Evolutionary conservation across 345 rosid species (phyloP), one percentile per base, ranked within the genome.

Genomic region (Crucihimalaya himalaica): DNA sequence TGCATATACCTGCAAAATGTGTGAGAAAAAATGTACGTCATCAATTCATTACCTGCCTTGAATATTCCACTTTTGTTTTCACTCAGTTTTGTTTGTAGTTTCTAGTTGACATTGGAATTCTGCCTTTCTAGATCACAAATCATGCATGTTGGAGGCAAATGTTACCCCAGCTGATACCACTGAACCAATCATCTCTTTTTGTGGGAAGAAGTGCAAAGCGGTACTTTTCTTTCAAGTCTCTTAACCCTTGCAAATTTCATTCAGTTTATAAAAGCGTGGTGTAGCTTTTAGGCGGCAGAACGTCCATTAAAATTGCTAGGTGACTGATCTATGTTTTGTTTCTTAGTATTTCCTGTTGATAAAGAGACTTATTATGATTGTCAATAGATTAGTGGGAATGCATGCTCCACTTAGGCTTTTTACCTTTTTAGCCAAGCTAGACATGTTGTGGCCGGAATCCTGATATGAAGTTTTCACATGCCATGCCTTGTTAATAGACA

Each of bases 11-110:
- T 90, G 98, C 81, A 70, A 59, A 72, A 72, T 87, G 78, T 93
- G 97, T 57, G 90, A 88, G 84, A 86, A 85, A 78, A 90, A 78
- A 85, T 90, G 95, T 93, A 80, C 56, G 64, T 61, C 79, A 40
- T 34, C 7, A 58, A 42, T 66, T 70, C 58, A 46, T 58, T 60
- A 57, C 29, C 48, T 61, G 43, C 39, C 55, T 72, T 54, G 51
- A 52, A 31, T 52, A 29, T 47, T 69, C 6, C 46, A 28, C 27
- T 60, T 45, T 39, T 52, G 53, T 51, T 37, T 67, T 20, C 47
- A 52, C 60, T 52, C 14, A 55, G 5, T 23, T 9, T 25, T 18
- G 6, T 34, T 16, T 34, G 25, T 58, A 37, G 58, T 68, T 73
- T 78, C 40, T 68, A 35, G 63, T 58, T 59, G 10, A 27, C 10